phyloP scores from a whole-genome alignment of 2,329 filamentous ascomycete species.

The Penicillium frequentans region DNA sequence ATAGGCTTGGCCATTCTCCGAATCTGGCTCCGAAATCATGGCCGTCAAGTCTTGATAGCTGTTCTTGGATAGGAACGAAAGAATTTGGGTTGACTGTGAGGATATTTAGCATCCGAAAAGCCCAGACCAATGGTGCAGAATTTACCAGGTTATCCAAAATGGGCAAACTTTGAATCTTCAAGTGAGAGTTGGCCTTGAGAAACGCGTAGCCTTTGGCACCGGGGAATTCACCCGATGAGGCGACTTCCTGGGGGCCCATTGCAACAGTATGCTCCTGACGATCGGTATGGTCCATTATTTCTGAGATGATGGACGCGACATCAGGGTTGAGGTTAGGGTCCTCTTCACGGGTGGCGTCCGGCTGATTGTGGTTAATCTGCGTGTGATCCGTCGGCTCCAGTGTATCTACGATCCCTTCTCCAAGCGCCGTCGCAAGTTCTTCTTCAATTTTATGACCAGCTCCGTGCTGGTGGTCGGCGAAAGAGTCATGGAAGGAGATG shows the following conservation, averaged over 20 bases:
- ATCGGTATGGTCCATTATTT: slow-evolving; percentile 46
- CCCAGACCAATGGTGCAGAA: neutral
- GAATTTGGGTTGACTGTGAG: slow-evolving; percentile 57
- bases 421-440: slow-evolving; percentile 37
- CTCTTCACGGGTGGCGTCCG: slow-evolving; percentile 21
- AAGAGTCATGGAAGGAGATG: neutral
- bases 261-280: slow-evolving; percentile 41
- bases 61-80: slow-evolving; percentile 58
- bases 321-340: slow-evolving; percentile 32
- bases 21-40: slow-evolving; percentile 57
- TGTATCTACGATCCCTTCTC: slow-evolving; percentile 28
- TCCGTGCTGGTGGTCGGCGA: slow-evolving; percentile 24
- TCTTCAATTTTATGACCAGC: slow-evolving; percentile 37
- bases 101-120: neutral
- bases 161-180: slow-evolving; percentile 61
- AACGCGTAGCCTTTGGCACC: slow-evolving; percentile 38
- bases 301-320: slow-evolving; percentile 41
- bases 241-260: slow-evolving; percentile 35
- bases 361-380: slow-evolving; percentile 23
- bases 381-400: slow-evolving; percentile 24
- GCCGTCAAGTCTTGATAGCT: slow-evolving; percentile 58
- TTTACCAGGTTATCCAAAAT: slow-evolving; percentile 61
- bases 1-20: slow-evolving; percentile 62
- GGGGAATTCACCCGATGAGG: slow-evolving; percentile 28
- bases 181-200: slow-evolving; percentile 44